phyloP scores from a whole-genome alignment of 2,329 filamentous ascomycete species.

The Lachnellula occidentalis region DNA sequence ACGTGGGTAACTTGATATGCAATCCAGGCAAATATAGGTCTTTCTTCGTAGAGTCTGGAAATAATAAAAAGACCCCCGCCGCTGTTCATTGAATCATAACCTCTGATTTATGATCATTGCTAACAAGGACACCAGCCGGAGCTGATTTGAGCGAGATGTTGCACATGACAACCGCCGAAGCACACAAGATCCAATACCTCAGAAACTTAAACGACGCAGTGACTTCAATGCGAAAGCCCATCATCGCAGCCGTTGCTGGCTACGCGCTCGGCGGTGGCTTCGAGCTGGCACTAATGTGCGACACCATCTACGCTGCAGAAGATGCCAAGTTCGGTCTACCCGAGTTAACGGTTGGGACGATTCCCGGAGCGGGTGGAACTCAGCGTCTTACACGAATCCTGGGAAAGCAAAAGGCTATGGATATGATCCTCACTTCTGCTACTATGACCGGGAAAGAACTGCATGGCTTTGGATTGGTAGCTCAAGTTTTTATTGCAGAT shows the following conservation, averaged over 20 bases:
- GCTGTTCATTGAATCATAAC: constrained; percentile 9
- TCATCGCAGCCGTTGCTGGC: constrained; percentile 46
- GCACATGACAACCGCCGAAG: constrained; percentile 26
- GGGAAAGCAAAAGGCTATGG: constrained; percentile 33
- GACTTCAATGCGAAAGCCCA: constrained; percentile 38
- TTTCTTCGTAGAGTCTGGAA: neutral
- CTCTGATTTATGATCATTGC: constrained; percentile 18
- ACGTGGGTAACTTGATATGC: constrained; percentile 3
- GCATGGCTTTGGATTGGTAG: constrained; percentile 13
- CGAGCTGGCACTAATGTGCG: constrained; percentile 41
- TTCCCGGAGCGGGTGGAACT: constrained; percentile 30
- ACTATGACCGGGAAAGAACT: constrained; percentile 19
- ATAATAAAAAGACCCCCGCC: too few relatives aligned
- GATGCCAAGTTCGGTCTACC: constrained; percentile 30
- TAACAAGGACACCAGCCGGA: constrained; percentile 12
- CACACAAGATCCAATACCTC: constrained; percentile 29
- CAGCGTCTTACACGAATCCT: constrained; percentile 32
- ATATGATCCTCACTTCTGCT: constrained; percentile 22
- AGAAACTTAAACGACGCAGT: constrained; percentile 38
- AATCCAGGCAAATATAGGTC: neutral
- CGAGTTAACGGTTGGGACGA: constrained; percentile 30
- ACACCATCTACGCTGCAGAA: constrained; percentile 32
- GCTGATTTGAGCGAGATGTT: constrained; percentile 35
- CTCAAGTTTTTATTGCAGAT: constrained; percentile 31
- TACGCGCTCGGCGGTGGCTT: constrained; percentile 47